phyloP scores from a whole-genome alignment of 192 early-diverging fungal genomes.

The Haplosporangium gracile region DNA sequence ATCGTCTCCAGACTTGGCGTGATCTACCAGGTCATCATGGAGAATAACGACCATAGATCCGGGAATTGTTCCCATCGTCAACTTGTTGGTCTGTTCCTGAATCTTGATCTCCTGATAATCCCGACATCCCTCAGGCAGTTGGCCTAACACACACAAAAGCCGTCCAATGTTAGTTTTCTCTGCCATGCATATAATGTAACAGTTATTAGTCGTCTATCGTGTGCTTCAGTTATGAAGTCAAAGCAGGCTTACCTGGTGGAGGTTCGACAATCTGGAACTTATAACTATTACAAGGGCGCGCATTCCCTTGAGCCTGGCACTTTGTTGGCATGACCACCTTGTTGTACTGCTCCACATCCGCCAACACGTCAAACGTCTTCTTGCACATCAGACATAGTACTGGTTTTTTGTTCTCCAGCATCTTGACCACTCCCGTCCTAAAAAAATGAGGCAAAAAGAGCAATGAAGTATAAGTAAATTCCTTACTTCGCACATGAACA shows the following conservation, averaged over 20 bases:
- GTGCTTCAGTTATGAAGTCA: neutral
- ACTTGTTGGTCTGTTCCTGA: constrained; percentile 76
- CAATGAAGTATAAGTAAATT: neutral
- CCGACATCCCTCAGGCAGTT: constrained; percentile 62
- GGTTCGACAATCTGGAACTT: constrained; percentile 62
- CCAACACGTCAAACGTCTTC: constrained; percentile 63
- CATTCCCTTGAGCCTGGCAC: constrained; percentile 60
- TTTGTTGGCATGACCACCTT: constrained; percentile 65
- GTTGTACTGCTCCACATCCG: constrained; percentile 78
- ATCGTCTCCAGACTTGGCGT: constrained; percentile 71
- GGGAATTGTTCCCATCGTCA: constrained; percentile 75
- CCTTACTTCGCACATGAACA: neutral
- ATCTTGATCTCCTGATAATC: constrained; percentile 88
- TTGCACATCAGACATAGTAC: constrained; percentile 72
- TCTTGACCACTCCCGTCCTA: constrained; percentile 75
- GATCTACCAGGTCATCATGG: constrained; percentile 71
- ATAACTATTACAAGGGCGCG: constrained; percentile 60
- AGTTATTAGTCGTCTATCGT: too few relatives aligned
- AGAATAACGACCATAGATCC: constrained; percentile 70
- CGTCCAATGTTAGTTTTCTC: neutral
- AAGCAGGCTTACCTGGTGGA: constrained; percentile 38
- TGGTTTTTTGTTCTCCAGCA: constrained; percentile 72
- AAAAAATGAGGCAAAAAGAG: neutral
- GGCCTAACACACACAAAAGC: constrained; percentile 35
- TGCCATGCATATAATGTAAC: neutral